Evolutionary conservation across 768 basidiomycete species (phyloP), one percentile per base, ranked within the genome.

Genomic region (Multifurca ochricompacta): DNA sequence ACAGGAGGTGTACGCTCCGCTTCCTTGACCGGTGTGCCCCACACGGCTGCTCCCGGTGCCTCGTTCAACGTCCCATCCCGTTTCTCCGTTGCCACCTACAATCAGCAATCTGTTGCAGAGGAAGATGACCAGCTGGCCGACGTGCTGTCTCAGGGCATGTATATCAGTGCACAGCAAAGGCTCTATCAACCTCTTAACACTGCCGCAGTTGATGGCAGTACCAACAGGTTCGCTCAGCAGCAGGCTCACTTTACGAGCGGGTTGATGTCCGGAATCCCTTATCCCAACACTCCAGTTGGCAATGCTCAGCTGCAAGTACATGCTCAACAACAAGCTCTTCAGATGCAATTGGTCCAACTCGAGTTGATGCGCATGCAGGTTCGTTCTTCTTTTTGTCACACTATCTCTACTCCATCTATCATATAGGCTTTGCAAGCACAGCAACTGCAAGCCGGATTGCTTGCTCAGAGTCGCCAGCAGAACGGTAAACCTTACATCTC

Each of bases 1-100:
- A 92, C 90, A 50, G 91, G 90, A 67, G 90, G 90, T 45, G 91
- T 92, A 56, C 85, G 90, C 63, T 83, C 89, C n/a, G 65, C 76
- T 41, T 86, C 69, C 23, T 57, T 61, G 40, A 47, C 69, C 53
- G 66, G 70, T 46, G 69, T 79, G 18, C 85, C 87, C 37, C 82
- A 85, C 69, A 83, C 85, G 43, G 83, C 87, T 51, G 80, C 81
- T 23, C 81, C 83, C 21, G 69, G 74, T 37, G 74, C 73, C 50
- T 71, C 81, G 34, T 87, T 87, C 77, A 80, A 79, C 66, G 63
- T 87, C 47, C 50, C 49, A 1, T 75, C 81, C 55, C 80, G 79
- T 59, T 79, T 80, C 65, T 61, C 70, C 21, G 65, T 75, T 44
- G 69, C 75, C 35, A 67, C 75, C 51, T 71, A 77, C 60, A 71